Percentiles rank a stretch among this genome's conserved stretches.
phyloP scores from a whole-genome alignment of 1,284 basidiomycete species.

The Ganoderma lingzhi region DNA sequence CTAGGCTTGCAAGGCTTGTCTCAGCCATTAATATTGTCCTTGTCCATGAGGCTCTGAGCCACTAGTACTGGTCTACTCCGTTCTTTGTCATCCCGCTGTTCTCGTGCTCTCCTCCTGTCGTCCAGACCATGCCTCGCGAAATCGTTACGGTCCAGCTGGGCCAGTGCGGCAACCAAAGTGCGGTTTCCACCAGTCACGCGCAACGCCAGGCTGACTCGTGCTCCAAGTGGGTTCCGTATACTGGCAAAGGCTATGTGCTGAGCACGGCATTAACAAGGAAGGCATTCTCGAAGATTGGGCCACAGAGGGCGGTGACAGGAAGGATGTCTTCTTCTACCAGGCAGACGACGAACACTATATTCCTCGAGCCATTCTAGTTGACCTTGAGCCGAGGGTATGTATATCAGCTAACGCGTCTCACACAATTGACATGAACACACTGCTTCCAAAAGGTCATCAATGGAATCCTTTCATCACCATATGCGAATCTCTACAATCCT shows the following conservation, averaged over 20 bases:
- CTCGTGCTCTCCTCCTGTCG: conserved; percentile 7
- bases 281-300: conserved; percentile 96
- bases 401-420: neutral
- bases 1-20: no score
- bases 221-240: conserved; percentile 86
- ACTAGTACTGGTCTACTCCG: conserved; percentile 7
- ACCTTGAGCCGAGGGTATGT: conserved; percentile 95
- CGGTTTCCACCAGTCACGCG: conserved; percentile 37
- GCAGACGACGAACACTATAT: conserved; percentile 99
- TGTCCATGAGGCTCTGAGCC: conserved; percentile 3
- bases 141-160: conserved; percentile 91
- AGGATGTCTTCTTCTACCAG: conserved; percentile 99
- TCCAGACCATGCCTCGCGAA: conserved; percentile 77
- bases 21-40: conserved; percentile 3
- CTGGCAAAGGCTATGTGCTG: conserved; percentile 95
- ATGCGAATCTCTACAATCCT: conserved; percentile 95
- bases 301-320: conserved; percentile 92
- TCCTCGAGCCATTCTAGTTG: conserved; percentile 94
- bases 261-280: conserved; percentile 94
- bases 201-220: conserved; percentile 32
- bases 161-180: conserved; percentile 98
- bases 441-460: conserved; percentile 83
- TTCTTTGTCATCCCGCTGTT: conserved; percentile 14
- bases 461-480: conserved; percentile 92
- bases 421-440: conserved; percentile 4